Evolutionary conservation across 345 rosid genomes (phyloP).

Genomic region (Microthlaspi erraticum): DNA sequence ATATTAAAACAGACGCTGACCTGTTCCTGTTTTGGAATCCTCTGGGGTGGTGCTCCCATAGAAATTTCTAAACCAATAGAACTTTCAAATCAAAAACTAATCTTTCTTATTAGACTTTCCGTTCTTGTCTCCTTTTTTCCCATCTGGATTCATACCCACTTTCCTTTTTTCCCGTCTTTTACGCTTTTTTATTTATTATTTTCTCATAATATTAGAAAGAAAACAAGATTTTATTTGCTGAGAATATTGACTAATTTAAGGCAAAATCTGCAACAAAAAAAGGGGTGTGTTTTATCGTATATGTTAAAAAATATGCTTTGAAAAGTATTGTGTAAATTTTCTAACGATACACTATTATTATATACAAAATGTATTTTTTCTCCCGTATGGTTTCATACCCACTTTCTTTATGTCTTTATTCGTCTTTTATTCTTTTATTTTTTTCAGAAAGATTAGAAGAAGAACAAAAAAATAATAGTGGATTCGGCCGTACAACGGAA

Average conservation of each 20-base stretch:
- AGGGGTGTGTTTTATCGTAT: too few species aligned
- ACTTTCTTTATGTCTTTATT: neutral
- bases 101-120: constrained; percentile 26
- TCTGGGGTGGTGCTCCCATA: constrained; percentile 28
- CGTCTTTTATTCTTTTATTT: neutral
- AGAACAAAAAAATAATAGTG: neutral
- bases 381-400: constrained; percentile 18
- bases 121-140: constrained; percentile 36
- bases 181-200: neutral
- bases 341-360: too few species aligned
- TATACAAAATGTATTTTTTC: neutral
- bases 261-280: too few species aligned
- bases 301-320: too few species aligned
- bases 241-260: too few species aligned
- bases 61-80: constrained; percentile 34
- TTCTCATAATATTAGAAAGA: too few species aligned
- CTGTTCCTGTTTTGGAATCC: constrained; percentile 33
- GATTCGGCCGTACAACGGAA: constrained; percentile 3
- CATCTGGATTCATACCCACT: constrained; percentile 17
- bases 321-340: too few species aligned
- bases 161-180: neutral
- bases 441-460: neutral
- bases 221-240: too few species aligned
- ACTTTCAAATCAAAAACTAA: constrained; percentile 2
- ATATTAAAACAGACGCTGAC: constrained; percentile 36